These are phyloP conservation scores for Starmerella sirachaensis DNA, from an alignment of 805 yeast species.

Conservation along the genomic window DNA sequence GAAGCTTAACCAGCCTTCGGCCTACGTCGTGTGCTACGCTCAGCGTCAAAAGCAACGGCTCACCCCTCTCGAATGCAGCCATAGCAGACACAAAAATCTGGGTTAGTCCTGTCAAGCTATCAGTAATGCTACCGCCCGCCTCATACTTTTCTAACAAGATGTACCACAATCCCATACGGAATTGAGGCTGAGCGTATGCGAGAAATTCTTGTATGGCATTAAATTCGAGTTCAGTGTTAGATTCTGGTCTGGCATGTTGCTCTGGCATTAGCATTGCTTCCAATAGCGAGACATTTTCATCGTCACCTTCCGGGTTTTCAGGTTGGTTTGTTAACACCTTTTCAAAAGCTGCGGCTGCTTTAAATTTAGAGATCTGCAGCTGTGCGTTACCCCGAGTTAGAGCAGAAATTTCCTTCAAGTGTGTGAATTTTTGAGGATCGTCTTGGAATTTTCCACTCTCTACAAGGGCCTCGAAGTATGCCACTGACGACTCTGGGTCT, in stretches of 20 bases:
- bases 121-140: conserved; percentile 31
- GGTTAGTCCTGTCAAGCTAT: conserved; percentile 38
- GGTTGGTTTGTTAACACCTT: conserved; percentile 30
- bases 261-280: conserved; percentile 30
- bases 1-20: conserved; percentile 22
- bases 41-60: conserved; percentile 37
- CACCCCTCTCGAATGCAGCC: conserved; percentile 26
- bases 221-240: conserved; percentile 27
- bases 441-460: conserved; percentile 1
- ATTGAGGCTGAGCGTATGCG: conserved; percentile 47
- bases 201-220: conserved; percentile 52
- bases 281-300: conserved; percentile 19
- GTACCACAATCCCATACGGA: conserved; percentile 66
- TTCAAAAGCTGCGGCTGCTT: conserved; percentile 56
- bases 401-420: conserved; percentile 8
- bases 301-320: neutral
- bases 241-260: conserved; percentile 10
- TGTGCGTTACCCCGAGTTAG: conserved; percentile 39
- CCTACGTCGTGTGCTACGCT: conserved; percentile 45
- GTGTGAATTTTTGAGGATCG: conserved; percentile 2
- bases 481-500: conserved; percentile 22
- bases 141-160: conserved; percentile 49
- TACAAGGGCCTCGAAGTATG: conserved; percentile 20
- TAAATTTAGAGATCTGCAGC: conserved; percentile 56
- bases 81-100: conserved; percentile 37